Evolutionary conservation across 345 rosid species (phyloP).

Genomic region (Syzygium grande): DNA sequence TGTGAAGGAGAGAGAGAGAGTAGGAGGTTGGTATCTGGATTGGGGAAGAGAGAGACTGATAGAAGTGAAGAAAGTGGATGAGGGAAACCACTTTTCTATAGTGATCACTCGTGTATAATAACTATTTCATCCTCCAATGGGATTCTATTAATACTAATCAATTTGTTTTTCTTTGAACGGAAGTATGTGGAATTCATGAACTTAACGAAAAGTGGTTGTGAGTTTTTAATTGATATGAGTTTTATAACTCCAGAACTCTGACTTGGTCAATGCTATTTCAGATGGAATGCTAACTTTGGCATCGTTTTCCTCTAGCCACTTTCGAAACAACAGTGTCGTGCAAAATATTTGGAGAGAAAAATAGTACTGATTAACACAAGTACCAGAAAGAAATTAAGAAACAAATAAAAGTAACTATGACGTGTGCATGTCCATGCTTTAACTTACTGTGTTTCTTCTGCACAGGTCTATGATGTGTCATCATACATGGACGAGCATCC

Average conservation of each 20-base stretch:
- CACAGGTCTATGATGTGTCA: slow-evolving; percentile 76
- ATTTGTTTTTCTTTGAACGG: not conserved
- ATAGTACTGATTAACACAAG: not conserved
- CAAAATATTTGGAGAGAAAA: not conserved
- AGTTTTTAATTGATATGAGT: not conserved
- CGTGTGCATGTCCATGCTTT: not conserved
- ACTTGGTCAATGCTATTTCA: not conserved
- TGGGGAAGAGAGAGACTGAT: not conserved
- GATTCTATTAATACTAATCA: not conserved
- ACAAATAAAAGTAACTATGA: not conserved
- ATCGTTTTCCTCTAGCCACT: not conserved
- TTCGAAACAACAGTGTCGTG: not conserved
- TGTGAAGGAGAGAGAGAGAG: not conserved
- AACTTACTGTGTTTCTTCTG: not conserved
- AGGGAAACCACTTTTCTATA: not conserved
- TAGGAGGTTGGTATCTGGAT: not conserved
- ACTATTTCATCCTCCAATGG: not conserved
- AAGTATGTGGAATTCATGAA: not conserved
- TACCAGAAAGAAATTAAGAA: not conserved
- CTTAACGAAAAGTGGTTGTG: not conserved
- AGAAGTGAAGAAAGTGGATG: not conserved
- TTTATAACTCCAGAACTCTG: not conserved
- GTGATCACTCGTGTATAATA: not conserved
- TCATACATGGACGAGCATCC: slow-evolving; percentile 90
- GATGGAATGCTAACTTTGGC: not conserved